phyloP scores from a whole-genome alignment of 805 yeast genomes.

The Candida pini region DNA sequence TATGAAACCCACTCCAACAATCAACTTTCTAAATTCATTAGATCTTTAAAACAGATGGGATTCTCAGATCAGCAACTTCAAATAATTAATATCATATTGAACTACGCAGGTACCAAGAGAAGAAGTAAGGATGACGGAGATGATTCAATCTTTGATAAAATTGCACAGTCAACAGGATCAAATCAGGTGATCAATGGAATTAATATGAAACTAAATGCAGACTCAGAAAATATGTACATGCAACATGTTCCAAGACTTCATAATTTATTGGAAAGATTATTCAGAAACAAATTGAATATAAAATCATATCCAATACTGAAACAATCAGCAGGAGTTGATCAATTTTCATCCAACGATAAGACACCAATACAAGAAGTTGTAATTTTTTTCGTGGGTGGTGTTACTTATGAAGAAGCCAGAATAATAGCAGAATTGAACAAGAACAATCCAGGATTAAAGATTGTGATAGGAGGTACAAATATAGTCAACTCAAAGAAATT shows the following conservation, averaged over 20 bases:
- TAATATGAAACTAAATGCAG: constrained; percentile 29
- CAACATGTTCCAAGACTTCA: constrained; percentile 82
- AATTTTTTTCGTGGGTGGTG: constrained; percentile 78
- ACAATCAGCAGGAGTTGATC: constrained; percentile 13
- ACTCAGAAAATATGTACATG: constrained; percentile 73
- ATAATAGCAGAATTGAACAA: constrained; percentile 66
- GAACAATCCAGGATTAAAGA: constrained; percentile 50
- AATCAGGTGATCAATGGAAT: constrained; percentile 28
- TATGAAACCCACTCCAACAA: constrained; percentile 51
- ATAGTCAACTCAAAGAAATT: constrained; percentile 42
- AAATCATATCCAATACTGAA: constrained; percentile 14
- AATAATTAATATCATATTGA: constrained; percentile 41
- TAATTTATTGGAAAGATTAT: constrained; percentile 34
- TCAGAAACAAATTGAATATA: constrained; percentile 34
- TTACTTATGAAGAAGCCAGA: constrained; percentile 88
- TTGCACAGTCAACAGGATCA: constrained; percentile 18
- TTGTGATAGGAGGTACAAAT: constrained; percentile 80
- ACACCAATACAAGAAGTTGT: constrained; percentile 59
- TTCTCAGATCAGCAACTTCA: constrained; percentile 32
- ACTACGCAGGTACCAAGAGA: constrained; percentile 37
- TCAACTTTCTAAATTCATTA: constrained; percentile 34
- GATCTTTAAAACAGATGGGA: constrained; percentile 32
- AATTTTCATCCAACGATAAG: constrained; percentile 11
- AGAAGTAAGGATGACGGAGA: constrained; percentile 34
- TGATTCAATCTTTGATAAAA: constrained; percentile 23